phyloP scores from a whole-genome alignment of 169 alveolate genomes.

The Perkinsus olseni region DNA sequence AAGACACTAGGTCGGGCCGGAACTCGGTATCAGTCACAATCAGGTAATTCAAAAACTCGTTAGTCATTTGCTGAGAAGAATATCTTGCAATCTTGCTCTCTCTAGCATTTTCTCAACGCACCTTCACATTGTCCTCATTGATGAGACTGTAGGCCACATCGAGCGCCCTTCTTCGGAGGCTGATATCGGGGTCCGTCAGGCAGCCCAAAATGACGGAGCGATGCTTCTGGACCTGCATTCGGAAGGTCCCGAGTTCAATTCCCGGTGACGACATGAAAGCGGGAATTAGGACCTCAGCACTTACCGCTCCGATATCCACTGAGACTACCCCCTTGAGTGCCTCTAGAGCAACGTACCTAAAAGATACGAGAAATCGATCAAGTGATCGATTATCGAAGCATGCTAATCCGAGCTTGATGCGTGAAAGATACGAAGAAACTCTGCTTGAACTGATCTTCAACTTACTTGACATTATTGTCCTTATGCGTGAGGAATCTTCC shows the following conservation, averaged over 20 bases:
- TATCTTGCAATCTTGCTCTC: not conserved
- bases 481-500: constrained; percentile 84
- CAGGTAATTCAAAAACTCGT: constrained; percentile 24
- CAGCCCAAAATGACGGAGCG: constrained; percentile 72
- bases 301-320: constrained; percentile 61
- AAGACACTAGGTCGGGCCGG: not conserved
- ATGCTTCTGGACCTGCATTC: constrained; percentile 62
- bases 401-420: not conserved
- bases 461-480: constrained; percentile 76
- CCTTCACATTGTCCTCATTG: constrained; percentile 69
- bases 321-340: constrained; percentile 78
- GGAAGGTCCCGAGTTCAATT: not conserved
- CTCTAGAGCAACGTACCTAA: constrained; percentile 61
- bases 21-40: constrained; percentile 19
- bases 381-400: not conserved
- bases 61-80: constrained; percentile 3
- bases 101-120: not conserved
- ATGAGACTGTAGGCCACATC: constrained; percentile 88
- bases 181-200: constrained; percentile 87
- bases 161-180: constrained; percentile 89
- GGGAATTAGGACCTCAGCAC: too few relatives aligned
- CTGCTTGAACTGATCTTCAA: not conserved
- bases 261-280: not conserved
- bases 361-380: not conserved
- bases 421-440: not conserved